phyloP scores from a whole-genome alignment of 1,284 basidiomycete genomes.

The Testicularia cyperi region DNA sequence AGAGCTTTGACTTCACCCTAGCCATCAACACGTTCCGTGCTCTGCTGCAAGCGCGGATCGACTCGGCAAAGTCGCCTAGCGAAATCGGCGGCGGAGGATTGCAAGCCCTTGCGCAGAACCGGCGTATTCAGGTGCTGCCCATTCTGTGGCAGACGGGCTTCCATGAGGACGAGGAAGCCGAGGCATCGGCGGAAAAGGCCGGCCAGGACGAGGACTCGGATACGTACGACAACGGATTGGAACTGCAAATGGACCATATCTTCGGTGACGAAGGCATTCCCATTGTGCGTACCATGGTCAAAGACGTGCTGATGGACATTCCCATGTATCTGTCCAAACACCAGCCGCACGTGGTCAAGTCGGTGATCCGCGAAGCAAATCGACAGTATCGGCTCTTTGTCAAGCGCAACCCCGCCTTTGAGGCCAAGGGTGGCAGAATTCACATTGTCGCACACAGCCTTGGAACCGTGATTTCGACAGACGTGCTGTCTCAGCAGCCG shows the following conservation, averaged over 20 bases:
- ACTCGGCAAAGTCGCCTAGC: constrained; percentile 32
- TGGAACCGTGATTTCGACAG: constrained; percentile 65
- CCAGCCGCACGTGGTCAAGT: constrained; percentile 64
- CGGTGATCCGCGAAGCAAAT: constrained; percentile 57
- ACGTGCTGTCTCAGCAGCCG: constrained; percentile 66
- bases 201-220: constrained; percentile 32
- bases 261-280: constrained; percentile 45
- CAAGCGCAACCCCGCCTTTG: constrained; percentile 63
- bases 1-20: constrained; percentile 40
- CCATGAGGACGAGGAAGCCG: constrained; percentile 60
- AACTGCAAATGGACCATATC: constrained; percentile 57
- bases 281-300: constrained; percentile 40
- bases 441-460: constrained; percentile 63
- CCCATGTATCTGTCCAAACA: constrained; percentile 63
- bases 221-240: constrained; percentile 57
- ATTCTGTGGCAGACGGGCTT: constrained; percentile 66
- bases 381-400: constrained; percentile 65
- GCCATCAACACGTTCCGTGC: constrained; percentile 43
- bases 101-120: constrained; percentile 28
- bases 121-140: constrained; percentile 65
- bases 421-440: constrained; percentile 62
- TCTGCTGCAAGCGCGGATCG: constrained; percentile 40
- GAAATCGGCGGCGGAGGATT: constrained; percentile 45
- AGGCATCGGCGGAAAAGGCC: constrained; percentile 61
- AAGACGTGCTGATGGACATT: constrained; percentile 64